These are phyloP conservation scores for Lactarius indigo DNA, from an alignment of 768 basidiomycete species.

Conservation along the genomic window DNA sequence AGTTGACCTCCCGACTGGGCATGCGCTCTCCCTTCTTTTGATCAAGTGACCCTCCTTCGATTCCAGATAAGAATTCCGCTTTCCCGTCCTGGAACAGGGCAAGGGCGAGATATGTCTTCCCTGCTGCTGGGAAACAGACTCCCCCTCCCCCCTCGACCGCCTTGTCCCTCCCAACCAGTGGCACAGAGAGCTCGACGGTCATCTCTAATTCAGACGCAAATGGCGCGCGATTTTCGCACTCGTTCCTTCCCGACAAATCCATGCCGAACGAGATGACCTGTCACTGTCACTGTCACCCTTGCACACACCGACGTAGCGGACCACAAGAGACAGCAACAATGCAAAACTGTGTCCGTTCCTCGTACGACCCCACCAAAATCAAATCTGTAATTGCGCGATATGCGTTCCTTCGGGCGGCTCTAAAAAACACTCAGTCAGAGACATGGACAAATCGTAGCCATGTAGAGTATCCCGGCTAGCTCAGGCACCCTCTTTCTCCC, in stretches of 20 bases:
- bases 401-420: neutral
- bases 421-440: neutral
- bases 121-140: neutral
- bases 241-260: neutral
- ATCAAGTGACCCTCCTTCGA: constrained; percentile 13
- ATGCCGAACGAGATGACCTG: neutral
- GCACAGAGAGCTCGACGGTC: neutral
- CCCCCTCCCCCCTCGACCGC: neutral
- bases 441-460: neutral
- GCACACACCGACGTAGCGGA: neutral
- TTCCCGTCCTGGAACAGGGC: neutral
- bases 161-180: neutral
- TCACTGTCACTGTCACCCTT: neutral
- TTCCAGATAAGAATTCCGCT: neutral
- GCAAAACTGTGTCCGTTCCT: neutral
- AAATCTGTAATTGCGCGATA: neutral
- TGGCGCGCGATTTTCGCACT: neutral
- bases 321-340: neutral
- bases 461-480: neutral
- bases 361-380: neutral
- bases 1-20: neutral
- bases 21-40: neutral
- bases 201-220: neutral
- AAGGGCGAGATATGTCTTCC: neutral
- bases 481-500: neutral